Evolutionary conservation across 805 yeast species (phyloP), one percentile per base, ranked within the genome.

Genomic region (Metschnikowia reukaufii): DNA sequence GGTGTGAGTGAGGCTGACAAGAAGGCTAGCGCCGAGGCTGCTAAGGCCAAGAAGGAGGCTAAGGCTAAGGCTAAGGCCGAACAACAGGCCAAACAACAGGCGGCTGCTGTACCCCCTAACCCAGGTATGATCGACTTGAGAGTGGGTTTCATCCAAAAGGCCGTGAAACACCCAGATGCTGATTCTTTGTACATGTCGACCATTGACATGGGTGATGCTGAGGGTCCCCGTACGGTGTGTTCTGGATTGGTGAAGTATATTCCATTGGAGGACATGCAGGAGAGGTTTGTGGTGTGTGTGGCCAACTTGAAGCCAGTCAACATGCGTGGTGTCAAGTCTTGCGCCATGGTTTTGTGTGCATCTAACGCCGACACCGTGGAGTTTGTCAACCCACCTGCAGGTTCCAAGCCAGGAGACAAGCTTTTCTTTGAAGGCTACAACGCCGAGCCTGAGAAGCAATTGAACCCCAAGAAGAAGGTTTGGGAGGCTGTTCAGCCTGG

Each of bases 201-300:
- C 43, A 94, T 94, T 60, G 88, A 95, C 54, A 83, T 88, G 77
- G 99, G 99, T 57, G 99, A 94, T 61, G 91, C 77, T 52, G 96
- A 88, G 66, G 96, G 95, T 50, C 99, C 99, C 63, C 83, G 99
- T 77, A 94, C 98, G 25, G 96, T 94, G 47, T 94, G 99, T 75
- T 88, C 97, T 10, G 99, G 99, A 58, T 78, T 94, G 61, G 97
- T 90, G 53, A 88, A 88, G 58, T 83, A 87, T 71, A 78, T 88
- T 64, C 84, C 96, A 34, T 67, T 95, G 55, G 98, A 94, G 73
- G 96, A 86, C 36, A 86, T 94, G 96, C 99, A 94, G 79, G 81
- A 88, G 68, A 85, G 98, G 68, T 80, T 79, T 60, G 96, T 92
- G 42, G 86, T 94, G 38, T 85, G 86, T 47, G 90, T 94, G 60